Conservation (phyloP, 2,329 filamentous ascomycete species). For the Colletotrichum phormii region DNA sequence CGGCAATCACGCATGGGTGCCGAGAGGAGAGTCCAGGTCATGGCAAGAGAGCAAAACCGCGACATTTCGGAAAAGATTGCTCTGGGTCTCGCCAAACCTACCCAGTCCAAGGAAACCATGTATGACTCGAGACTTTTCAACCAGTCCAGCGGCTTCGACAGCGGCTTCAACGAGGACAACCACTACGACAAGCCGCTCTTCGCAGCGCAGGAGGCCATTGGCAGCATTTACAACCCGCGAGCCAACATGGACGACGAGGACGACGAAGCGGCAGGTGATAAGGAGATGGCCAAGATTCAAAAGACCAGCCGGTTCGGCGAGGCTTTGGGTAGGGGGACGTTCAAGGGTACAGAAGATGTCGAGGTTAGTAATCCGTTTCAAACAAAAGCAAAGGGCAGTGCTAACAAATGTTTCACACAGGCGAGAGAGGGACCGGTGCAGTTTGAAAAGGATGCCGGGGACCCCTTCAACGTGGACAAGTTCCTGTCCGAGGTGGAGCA, state of each 20-base stretch:
- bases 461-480: constrained; percentile 94
- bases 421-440: constrained; percentile 91
- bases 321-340: constrained; percentile 88
- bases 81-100: constrained; percentile 93
- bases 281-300: constrained; percentile 88
- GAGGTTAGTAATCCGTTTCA: constrained; percentile 68
- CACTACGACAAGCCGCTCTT: constrained; percentile 97
- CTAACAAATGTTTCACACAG: constrained; percentile 50
- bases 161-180: constrained; percentile 97
- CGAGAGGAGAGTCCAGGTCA: constrained; percentile 89
- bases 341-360: constrained; percentile 86
- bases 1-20: constrained; percentile 96
- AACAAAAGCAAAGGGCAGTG: not conserved
- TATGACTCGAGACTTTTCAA: constrained; percentile 97
- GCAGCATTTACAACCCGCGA: constrained; percentile 89
- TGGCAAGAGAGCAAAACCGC: constrained; percentile 94
- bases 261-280: constrained; percentile 82
- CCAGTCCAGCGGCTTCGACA: constrained; percentile 89
- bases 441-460: constrained; percentile 87
- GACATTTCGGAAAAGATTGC: constrained; percentile 98
- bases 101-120: constrained; percentile 92
- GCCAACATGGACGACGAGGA: constrained; percentile 81
- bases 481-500: constrained; percentile 87
- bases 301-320: constrained; percentile 87
- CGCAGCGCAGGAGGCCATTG: constrained; percentile 93